phyloP scores from a whole-genome alignment of 2,329 filamentous ascomycete genomes.

The Beauveria medogensis region DNA sequence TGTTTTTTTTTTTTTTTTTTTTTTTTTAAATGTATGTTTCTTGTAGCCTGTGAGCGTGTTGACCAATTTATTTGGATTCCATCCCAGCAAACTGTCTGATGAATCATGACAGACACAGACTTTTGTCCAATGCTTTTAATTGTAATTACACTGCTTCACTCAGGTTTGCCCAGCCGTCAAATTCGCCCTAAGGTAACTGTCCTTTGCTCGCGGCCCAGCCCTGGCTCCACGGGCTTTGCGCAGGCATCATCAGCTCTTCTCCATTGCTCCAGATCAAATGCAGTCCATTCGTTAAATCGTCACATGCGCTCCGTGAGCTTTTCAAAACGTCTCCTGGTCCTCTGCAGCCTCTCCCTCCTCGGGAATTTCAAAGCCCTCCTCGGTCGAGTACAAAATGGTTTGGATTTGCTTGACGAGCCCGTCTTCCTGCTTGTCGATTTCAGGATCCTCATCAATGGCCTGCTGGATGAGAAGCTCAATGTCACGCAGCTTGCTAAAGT shows the following conservation, averaged over 20 bases:
- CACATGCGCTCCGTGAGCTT: neutral
- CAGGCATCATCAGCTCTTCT: neutral
- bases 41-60: neutral
- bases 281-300: constrained; percentile 7
- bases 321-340: constrained; percentile 73
- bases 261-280: constrained; percentile 3
- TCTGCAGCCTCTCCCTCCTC: constrained; percentile 63
- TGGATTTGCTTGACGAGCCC: constrained; percentile 93
- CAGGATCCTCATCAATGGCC: constrained; percentile 83
- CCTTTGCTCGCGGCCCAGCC: neutral
- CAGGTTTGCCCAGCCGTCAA: neutral
- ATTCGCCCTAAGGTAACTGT: neutral
- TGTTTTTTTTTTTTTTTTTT: neutral
- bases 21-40: neutral
- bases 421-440: constrained; percentile 89
- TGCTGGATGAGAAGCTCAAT: constrained; percentile 93
- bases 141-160: constrained; percentile 9
- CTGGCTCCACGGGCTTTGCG: neutral
- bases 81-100: neutral
- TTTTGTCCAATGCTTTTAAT: constrained; percentile 2
- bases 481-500: constrained; percentile 96
- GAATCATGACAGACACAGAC: neutral
- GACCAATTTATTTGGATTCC: too few species aligned
- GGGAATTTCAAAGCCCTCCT: constrained; percentile 87
- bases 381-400: constrained; percentile 92